Percentiles rank a stretch among this genome's conserved stretches.
phyloP scores from a whole-genome alignment of 176 grass and related monocot species.

The Secale cereale region DNA sequence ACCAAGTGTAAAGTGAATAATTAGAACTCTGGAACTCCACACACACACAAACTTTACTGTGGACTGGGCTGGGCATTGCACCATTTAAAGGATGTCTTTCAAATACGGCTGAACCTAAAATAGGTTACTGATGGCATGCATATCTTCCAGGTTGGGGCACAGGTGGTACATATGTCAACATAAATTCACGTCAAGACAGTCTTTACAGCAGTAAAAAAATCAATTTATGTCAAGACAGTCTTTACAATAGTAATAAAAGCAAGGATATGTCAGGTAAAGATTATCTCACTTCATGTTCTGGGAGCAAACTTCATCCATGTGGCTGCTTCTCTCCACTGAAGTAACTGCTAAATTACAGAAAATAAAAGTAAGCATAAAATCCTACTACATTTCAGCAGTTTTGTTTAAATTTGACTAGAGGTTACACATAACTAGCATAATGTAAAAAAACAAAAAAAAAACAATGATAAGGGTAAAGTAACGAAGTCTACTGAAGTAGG shows the following conservation, averaged over 20 bases:
- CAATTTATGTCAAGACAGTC: neutral
- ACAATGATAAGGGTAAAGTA: neutral
- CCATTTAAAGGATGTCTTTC: neutral
- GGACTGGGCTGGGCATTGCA: neutral
- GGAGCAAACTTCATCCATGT: constrained; percentile 1
- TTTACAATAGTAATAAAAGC: neutral
- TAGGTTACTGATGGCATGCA: neutral
- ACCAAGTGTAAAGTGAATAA: neutral
- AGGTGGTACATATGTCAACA: neutral
- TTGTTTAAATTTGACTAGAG: neutral
- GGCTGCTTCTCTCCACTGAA: neutral
- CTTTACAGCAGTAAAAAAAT: neutral
- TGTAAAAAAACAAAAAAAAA: neutral
- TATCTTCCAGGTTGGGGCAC: neutral
- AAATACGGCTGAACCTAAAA: neutral
- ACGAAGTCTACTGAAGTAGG: neutral
- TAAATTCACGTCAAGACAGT: neutral
- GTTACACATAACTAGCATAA: neutral
- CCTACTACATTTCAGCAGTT: neutral
- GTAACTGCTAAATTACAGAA: constrained; percentile 1
- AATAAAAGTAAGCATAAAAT: neutral
- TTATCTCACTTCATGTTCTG: constrained; percentile 27
- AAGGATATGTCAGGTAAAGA: neutral
- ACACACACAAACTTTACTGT: neutral
- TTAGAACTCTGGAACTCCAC: neutral